phyloP scores from a whole-genome alignment of 208 protist species.

The Leishmania arabica region DNA sequence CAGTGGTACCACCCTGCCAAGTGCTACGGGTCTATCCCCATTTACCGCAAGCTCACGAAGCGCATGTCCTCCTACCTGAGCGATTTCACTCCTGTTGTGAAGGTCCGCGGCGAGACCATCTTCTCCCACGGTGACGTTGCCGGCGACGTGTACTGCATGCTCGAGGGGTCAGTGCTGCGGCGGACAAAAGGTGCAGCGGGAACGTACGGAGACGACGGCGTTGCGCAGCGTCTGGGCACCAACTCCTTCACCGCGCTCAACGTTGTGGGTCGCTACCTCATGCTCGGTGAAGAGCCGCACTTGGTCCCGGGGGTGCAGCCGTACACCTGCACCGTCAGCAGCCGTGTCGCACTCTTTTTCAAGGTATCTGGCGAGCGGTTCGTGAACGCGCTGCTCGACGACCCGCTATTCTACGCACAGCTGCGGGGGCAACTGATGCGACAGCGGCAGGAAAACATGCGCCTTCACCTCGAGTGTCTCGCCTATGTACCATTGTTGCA shows the following conservation, averaged over 20 bases:
- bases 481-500: slow-evolving; percentile 63
- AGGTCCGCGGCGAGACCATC: slow-evolving; percentile 64
- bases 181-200: slow-evolving; percentile 39
- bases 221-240: slow-evolving; percentile 52
- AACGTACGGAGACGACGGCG: slow-evolving; percentile 44
- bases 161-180: slow-evolving; percentile 76
- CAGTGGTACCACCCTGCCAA: slow-evolving; percentile 43
- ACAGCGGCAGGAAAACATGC: slow-evolving; percentile 59
- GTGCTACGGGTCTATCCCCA: slow-evolving; percentile 63
- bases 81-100: slow-evolving; percentile 73
- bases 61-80: slow-evolving; percentile 46
- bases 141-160: slow-evolving; percentile 79
- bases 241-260: slow-evolving; percentile 62
- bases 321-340: slow-evolving; percentile 77
- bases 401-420: slow-evolving; percentile 61
- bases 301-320: slow-evolving; percentile 69
- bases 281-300: slow-evolving; percentile 88
- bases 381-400: slow-evolving; percentile 81
- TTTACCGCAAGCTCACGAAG: slow-evolving; percentile 68
- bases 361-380: slow-evolving; percentile 69
- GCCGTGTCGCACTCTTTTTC: slow-evolving; percentile 73
- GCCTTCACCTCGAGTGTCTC: slow-evolving; percentile 64
- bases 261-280: slow-evolving; percentile 63
- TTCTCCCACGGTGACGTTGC: slow-evolving; percentile 74
- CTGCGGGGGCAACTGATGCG: slow-evolving; percentile 66